phyloP scores from a whole-genome alignment of 306 rosid genomes.

The Notholithocarpus densiflorus region DNA sequence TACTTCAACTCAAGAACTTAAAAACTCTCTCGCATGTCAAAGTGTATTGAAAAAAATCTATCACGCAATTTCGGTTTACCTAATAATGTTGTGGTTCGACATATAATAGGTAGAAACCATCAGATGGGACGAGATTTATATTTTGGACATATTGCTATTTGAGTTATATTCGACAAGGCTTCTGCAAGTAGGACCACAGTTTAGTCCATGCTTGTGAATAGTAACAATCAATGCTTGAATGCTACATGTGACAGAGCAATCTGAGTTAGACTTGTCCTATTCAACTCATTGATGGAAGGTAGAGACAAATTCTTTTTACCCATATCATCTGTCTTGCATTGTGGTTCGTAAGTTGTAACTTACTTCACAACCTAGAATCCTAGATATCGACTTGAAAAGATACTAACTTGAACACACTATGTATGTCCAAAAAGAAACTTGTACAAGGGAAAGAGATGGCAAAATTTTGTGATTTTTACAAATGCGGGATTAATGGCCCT shows the following conservation, averaged over 20 bases:
- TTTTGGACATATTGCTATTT: background rate
- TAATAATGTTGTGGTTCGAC: too few relatives aligned
- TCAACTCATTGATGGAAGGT: background rate
- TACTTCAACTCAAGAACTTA: too few relatives aligned
- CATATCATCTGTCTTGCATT: background rate
- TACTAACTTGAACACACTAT: background rate
- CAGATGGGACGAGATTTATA: too few relatives aligned
- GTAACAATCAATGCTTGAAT: slow-evolving; percentile 22
- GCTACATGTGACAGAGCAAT: slow-evolving; percentile 26
- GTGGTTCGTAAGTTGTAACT: background rate
- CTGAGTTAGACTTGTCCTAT: background rate
- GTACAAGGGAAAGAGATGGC: too few relatives aligned
- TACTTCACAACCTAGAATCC: background rate
- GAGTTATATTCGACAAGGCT: background rate
- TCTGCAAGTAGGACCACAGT: slow-evolving; percentile 19
- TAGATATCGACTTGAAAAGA: background rate
- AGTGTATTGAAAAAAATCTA: too few relatives aligned
- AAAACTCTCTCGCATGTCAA: too few relatives aligned
- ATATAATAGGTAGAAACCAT: too few relatives aligned
- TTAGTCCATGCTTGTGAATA: slow-evolving; percentile 14
- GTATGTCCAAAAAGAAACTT: background rate
- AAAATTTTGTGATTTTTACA: too few relatives aligned
- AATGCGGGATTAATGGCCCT: too few relatives aligned
- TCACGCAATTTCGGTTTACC: too few relatives aligned
- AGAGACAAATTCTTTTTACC: background rate